Evolutionary conservation across 257 asterid species (phyloP).

Genomic region (Salvia splendens): DNA sequence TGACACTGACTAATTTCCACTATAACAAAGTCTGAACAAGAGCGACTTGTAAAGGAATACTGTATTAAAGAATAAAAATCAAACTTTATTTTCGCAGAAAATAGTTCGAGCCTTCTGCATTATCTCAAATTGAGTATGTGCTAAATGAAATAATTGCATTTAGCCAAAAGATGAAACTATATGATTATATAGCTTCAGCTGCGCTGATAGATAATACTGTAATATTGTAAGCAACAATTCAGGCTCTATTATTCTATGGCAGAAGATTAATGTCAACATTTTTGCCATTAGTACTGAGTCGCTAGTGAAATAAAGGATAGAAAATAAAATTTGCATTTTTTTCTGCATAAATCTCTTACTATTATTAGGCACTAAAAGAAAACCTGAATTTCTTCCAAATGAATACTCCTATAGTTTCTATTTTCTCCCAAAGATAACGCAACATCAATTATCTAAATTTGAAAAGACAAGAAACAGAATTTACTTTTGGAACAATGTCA

Average conservation of each 20-base stretch:
- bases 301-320: background rate
- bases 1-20: background rate
- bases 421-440: background rate
- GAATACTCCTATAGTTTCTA: background rate
- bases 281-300: background rate
- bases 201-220: background rate
- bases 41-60: background rate
- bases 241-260: background rate
- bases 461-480: background rate
- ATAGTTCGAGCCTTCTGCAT: background rate
- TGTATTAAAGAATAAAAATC: background rate
- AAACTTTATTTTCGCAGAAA: background rate
- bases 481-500: background rate
- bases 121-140: background rate
- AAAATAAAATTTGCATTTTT: background rate
- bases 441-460: background rate
- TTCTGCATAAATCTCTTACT: background rate
- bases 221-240: background rate
- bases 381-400: background rate
- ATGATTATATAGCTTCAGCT: background rate
- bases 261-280: background rate
- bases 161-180: background rate
- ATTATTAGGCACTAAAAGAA: background rate
- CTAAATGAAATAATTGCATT: background rate
- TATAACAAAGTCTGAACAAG: background rate